phyloP scores from a whole-genome alignment of 1,284 basidiomycete species.

The Tylopilus sp. region DNA sequence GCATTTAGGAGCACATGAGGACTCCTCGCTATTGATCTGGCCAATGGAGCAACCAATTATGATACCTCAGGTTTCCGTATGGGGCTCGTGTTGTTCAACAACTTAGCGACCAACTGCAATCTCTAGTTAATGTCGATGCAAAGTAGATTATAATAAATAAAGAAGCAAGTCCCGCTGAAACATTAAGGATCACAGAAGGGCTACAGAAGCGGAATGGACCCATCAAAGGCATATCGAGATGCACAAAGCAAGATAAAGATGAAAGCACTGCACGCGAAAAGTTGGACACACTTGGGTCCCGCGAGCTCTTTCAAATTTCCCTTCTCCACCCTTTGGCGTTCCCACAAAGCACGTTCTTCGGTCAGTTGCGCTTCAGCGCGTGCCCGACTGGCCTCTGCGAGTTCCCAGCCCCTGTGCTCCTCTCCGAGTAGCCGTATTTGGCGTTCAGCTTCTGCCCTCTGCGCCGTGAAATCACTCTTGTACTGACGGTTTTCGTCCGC shows the following conservation, averaged over 20 bases:
- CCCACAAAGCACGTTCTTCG: constrained; percentile 14
- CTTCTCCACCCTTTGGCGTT: constrained; percentile 13
- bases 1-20: neutral
- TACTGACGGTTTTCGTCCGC: constrained; percentile 23
- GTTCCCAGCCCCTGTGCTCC: constrained; percentile 11
- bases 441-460: constrained; percentile 14
- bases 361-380: constrained; percentile 15
- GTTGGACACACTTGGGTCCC: constrained; percentile 2
- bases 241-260: constrained; percentile 15
- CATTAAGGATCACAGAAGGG: neutral
- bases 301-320: neutral
- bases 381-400: constrained; percentile 13
- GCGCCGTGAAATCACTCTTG: constrained; percentile 4
- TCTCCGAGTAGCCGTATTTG: constrained; percentile 7
- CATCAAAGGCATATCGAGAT: constrained; percentile 16
- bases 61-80: no score
- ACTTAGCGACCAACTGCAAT: neutral
- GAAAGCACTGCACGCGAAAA: constrained; percentile 16
- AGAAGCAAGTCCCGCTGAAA: neutral
- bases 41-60: no score
- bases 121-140: neutral
- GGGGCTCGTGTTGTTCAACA: no score
- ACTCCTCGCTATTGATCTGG: neutral
- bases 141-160: constrained; percentile 9
- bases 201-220: constrained; percentile 3